These are phyloP conservation scores for Pholiota adiposa DNA, from an alignment of 1,284 basidiomycete genomes.

Conservation along the genomic window DNA sequence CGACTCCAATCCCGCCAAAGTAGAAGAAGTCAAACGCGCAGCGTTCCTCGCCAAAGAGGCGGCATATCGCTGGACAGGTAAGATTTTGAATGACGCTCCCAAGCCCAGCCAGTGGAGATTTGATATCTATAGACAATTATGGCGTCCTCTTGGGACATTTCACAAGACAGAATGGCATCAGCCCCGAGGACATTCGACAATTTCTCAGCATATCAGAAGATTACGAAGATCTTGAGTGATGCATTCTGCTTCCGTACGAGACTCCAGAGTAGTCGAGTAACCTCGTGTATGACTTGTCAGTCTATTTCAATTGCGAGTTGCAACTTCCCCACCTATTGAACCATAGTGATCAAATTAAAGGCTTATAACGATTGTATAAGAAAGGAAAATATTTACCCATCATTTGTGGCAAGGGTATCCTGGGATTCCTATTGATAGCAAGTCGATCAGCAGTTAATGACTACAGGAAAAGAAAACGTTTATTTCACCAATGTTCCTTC, in stretches of 20 bases:
- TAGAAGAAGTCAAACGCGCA: slow-evolving; percentile 76
- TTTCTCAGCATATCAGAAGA: slow-evolving; percentile 71
- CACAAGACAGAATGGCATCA: slow-evolving; percentile 60
- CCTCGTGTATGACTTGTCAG: slow-evolving; percentile 5
- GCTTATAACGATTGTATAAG: neutral
- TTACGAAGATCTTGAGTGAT: slow-evolving; percentile 72
- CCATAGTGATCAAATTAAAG: neutral
- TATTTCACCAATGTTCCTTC: slow-evolving; percentile 20
- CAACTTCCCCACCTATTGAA: slow-evolving; percentile 19
- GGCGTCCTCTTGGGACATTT: slow-evolving; percentile 65
- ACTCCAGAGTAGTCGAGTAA: neutral
- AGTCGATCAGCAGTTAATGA: neutral
- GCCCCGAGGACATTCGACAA: slow-evolving; percentile 61
- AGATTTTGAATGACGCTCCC: slow-evolving; percentile 22
- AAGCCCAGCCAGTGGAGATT: neutral
- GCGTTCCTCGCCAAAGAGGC: slow-evolving; percentile 79
- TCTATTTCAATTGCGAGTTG: slow-evolving; percentile 19
- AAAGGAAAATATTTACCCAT: slow-evolving; percentile 20
- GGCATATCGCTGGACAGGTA: slow-evolving; percentile 85
- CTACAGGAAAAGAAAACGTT: neutral
- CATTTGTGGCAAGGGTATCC: too few relatives aligned
- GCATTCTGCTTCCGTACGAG: neutral
- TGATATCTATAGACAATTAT: slow-evolving; percentile 57
- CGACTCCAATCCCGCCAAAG: slow-evolving; percentile 80
- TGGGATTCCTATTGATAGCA: too few relatives aligned